A percentile compares a stretch with the other conserved stretches of the same genome.
phyloP scores from a whole-genome alignment of 176 grass and related monocot genomes.

The Aegilops longissima region DNA sequence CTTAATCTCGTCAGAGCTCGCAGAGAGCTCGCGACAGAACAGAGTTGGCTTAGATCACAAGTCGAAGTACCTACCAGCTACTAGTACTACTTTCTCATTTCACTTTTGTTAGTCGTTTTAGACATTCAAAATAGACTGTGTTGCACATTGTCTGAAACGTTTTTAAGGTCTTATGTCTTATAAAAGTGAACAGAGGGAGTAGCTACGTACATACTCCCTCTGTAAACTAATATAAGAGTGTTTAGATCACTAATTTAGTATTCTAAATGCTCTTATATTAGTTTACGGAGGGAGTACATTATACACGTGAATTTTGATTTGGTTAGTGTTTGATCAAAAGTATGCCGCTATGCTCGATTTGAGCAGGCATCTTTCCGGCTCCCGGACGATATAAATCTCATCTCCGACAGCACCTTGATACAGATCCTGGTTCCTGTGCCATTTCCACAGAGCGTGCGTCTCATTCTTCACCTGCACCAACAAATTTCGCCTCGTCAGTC shows the following conservation, averaged over 20 bases:
- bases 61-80: background rate
- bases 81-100: too few species aligned
- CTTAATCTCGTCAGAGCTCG: too few species aligned
- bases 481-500: background rate
- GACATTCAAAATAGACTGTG: too few species aligned
- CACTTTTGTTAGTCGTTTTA: too few species aligned
- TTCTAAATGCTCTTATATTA: too few species aligned
- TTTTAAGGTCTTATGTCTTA: too few species aligned
- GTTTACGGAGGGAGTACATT: background rate
- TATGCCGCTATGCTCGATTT: constrained; percentile 6
- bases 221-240: too few species aligned
- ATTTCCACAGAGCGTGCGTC: constrained; percentile 84
- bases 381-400: constrained; percentile 73
- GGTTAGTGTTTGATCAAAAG: background rate
- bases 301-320: background rate
- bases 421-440: constrained; percentile 81
- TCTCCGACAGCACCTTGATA: constrained; percentile 41
- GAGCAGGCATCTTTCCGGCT: constrained; percentile 48
- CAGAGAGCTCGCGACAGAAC: background rate
- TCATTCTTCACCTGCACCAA: constrained; percentile 70
- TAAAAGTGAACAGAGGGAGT: too few species aligned
- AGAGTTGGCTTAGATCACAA: background rate
- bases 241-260: too few species aligned
- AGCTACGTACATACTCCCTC: too few species aligned
- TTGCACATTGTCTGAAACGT: too few species aligned